Evolutionary conservation across 768 basidiomycete species (phyloP).

Genomic region (Leccinellum albellum): DNA sequence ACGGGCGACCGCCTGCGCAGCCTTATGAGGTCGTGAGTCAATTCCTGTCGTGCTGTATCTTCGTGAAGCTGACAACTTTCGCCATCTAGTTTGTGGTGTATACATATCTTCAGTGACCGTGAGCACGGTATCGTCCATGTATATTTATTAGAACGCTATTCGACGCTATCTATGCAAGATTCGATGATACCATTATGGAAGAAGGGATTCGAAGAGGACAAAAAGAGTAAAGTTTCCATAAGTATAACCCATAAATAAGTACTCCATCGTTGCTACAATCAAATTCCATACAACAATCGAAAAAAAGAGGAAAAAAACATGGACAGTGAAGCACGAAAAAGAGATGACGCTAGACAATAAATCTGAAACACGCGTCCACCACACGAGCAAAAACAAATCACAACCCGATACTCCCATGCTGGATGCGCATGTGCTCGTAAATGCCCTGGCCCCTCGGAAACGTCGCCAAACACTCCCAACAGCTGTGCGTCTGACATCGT

Average conservation of each 20-base stretch:
- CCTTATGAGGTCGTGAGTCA: slow-evolving; percentile 53
- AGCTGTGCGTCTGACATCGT: slow-evolving; percentile 71
- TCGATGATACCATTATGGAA: not conserved
- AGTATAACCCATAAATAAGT: slow-evolving; percentile 23
- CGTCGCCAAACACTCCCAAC: slow-evolving; percentile 74
- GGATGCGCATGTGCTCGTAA: slow-evolving; percentile 71
- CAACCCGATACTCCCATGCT: slow-evolving; percentile 63
- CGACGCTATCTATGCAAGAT: slow-evolving; percentile 10
- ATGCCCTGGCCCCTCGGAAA: slow-evolving; percentile 67
- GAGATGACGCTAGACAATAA: not conserved
- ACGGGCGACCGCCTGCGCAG: slow-evolving; percentile 47
- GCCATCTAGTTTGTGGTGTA: slow-evolving; percentile 39
- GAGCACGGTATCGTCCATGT: not conserved
- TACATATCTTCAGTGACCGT: slow-evolving; percentile 26
- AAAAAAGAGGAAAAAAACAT: not conserved
- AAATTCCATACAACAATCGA: slow-evolving; percentile 15
- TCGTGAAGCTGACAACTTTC: not conserved
- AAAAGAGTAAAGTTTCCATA: slow-evolving; percentile 11
- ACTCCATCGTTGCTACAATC: not conserved
- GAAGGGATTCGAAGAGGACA: not conserved
- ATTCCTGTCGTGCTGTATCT: not conserved
- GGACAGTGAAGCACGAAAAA: slow-evolving; percentile 3
- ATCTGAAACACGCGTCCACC: not conserved
- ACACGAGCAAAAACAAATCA: slow-evolving; percentile 1
- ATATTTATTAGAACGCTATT: slow-evolving; percentile 20